These are phyloP conservation scores for Fusarium coffeatum DNA, from an alignment of 2,329 filamentous ascomycete species.

Conservation along the genomic window DNA sequence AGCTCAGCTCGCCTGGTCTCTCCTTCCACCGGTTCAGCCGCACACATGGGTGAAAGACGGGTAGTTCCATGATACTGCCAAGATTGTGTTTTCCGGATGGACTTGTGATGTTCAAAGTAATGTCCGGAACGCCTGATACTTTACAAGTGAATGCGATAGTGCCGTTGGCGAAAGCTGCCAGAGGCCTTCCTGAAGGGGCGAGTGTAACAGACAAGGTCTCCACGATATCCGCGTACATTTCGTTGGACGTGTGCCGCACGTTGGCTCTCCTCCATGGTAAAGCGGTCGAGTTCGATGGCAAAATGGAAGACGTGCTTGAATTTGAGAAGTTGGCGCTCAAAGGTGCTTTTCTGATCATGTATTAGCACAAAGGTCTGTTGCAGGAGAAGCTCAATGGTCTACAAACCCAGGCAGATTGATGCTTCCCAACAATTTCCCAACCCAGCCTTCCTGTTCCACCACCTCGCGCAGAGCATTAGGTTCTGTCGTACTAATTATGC, in stretches of 20 bases:
- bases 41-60: conserved; percentile 96
- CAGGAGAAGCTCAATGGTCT: neutral
- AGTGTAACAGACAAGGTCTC: conserved; percentile 90
- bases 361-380: conserved; percentile 16
- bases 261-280: conserved; percentile 92
- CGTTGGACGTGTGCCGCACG: conserved; percentile 95
- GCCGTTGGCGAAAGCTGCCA: conserved; percentile 88
- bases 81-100: conserved; percentile 85
- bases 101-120: conserved; percentile 82
- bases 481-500: conserved; percentile 89
- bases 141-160: conserved; percentile 96
- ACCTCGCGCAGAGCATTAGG: conserved; percentile 91
- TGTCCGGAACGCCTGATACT: conserved; percentile 92
- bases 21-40: conserved; percentile 90
- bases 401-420: conserved; percentile 82
- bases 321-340: conserved; percentile 54
- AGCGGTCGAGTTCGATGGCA: conserved; percentile 62
- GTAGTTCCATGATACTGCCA: conserved; percentile 80
- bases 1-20: conserved; percentile 89
- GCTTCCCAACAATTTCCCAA: conserved; percentile 88
- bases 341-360: conserved; percentile 54
- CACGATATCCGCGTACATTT: conserved; percentile 95
- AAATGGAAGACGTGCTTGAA: conserved; percentile 54
- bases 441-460: conserved; percentile 89
- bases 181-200: conserved; percentile 87